A percentile compares a stretch with the other conserved stretches of the same genome.
phyloP scores from a whole-genome alignment of 208 protist genomes.

The Trypanosomatidae sp. region DNA sequence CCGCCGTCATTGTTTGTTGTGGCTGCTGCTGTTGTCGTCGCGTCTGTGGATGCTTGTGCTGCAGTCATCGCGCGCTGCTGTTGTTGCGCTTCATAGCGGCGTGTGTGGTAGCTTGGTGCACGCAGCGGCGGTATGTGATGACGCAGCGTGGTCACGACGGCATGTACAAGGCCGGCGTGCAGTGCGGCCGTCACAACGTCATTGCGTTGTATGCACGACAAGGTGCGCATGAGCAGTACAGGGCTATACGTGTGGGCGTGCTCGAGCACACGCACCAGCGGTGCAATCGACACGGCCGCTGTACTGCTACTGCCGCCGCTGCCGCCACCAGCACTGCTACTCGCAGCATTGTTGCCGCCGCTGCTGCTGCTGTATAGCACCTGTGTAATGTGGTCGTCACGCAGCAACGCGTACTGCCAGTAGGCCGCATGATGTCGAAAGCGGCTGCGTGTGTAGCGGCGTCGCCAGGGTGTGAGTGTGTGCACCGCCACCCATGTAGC shows the following conservation, averaged over 20 bases:
- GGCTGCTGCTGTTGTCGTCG: too few species aligned
- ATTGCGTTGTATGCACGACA: constrained; percentile 25
- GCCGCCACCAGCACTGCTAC: too few species aligned
- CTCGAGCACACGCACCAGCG: constrained; percentile 45
- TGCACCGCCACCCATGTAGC: constrained; percentile 23
- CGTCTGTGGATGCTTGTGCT: too few species aligned
- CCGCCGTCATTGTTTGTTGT: too few species aligned
- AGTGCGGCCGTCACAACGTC: constrained; percentile 35
- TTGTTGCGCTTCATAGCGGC: too few species aligned
- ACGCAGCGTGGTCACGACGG: too few species aligned
- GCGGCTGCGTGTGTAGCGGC: constrained; percentile 35
- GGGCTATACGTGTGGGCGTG: constrained; percentile 54
- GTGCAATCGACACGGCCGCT: constrained; percentile 39
- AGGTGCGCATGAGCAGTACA: constrained; percentile 27
- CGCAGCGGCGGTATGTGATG: too few species aligned
- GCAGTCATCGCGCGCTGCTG: too few species aligned
- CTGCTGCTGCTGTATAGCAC: constrained; percentile 19
- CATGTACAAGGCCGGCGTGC: too few species aligned
- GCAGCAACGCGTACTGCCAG: constrained; percentile 72
- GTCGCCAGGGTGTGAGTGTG: constrained; percentile 25
- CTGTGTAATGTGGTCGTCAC: constrained; percentile 61
- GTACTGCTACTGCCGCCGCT: constrained; percentile 10
- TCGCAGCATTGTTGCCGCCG: too few species aligned
- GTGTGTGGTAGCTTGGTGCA: too few species aligned
- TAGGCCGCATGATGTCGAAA: constrained; percentile 32